Percentiles rank a stretch among this genome's conserved stretches.
phyloP scores from a whole-genome alignment of 345 rosid genomes.

The Populus alba region DNA sequence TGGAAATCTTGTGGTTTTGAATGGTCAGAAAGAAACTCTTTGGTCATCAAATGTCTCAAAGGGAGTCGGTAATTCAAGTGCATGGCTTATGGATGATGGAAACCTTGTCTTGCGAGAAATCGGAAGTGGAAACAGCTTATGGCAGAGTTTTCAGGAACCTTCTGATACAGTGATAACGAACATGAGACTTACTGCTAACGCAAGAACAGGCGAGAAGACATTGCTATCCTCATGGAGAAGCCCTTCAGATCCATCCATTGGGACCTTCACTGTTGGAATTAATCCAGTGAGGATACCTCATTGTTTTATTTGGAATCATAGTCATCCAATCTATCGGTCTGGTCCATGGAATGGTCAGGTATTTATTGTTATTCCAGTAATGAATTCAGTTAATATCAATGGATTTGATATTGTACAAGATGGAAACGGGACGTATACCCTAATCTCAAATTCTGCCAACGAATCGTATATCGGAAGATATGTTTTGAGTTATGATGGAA shows the following conservation, averaged over 20 bases:
- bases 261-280: conserved; percentile 40
- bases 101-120: conserved; percentile 41
- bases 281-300: conserved; percentile 30
- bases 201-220: conserved; percentile 26
- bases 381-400: conserved; percentile 24
- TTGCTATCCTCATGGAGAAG: conserved; percentile 51
- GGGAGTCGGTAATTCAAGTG: conserved; percentile 22
- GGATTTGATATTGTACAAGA: conserved; percentile 29
- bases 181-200: conserved; percentile 36
- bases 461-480: neutral
- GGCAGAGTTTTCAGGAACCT: conserved; percentile 64
- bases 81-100: conserved; percentile 46
- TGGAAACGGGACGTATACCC: conserved; percentile 17
- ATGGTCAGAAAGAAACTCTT: conserved; percentile 30
- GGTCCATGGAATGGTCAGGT: conserved; percentile 60
- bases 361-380: conserved; percentile 30
- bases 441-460: conserved; percentile 1
- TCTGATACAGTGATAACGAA: conserved; percentile 23
- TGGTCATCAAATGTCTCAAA: conserved; percentile 52
- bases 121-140: conserved; percentile 21
- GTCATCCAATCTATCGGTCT: conserved; percentile 38
- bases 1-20: conserved; percentile 43
- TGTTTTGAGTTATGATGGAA: conserved; percentile 37
- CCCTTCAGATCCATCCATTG: conserved; percentile 51
- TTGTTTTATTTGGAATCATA: conserved; percentile 40